Conservation (phyloP, 2,329 filamentous ascomycete genomes). For the Tolypocladium nubicola region DNA sequence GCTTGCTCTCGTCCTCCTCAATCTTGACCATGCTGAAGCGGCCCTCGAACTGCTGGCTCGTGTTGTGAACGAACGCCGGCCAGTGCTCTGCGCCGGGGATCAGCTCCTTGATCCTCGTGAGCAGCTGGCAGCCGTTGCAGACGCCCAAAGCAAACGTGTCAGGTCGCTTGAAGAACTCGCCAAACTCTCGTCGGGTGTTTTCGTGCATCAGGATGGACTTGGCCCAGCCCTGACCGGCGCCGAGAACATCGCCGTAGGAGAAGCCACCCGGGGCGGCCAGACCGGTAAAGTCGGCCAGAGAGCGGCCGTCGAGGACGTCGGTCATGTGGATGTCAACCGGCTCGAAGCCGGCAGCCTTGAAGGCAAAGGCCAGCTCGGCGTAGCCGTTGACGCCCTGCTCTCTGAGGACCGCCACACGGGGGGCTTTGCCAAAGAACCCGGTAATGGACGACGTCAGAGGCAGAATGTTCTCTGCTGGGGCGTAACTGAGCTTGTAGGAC, state of each 20-base stretch:
- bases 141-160: constrained; percentile 92
- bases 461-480: constrained; percentile 66
- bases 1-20: constrained; percentile 43
- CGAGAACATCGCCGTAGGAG: constrained; percentile 77
- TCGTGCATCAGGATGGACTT: constrained; percentile 84
- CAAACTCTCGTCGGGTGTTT: constrained; percentile 65
- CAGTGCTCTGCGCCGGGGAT: constrained; percentile 78
- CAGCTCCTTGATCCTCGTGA: constrained; percentile 65
- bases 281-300: constrained; percentile 73
- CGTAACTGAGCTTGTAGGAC: constrained; percentile 71
- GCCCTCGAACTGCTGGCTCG: constrained; percentile 81
- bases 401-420: constrained; percentile 81
- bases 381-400: constrained; percentile 95
- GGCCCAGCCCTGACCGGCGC: constrained; percentile 94
- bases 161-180: constrained; percentile 72
- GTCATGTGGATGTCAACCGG: constrained; percentile 96
- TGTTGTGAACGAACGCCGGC: constrained; percentile 81
- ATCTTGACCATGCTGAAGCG: constrained; percentile 76
- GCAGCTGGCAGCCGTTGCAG: constrained; percentile 96
- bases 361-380: constrained; percentile 96
- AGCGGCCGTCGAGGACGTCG: constrained; percentile 71
- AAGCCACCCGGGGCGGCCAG: constrained; percentile 95
- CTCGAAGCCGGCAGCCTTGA: constrained; percentile 82
- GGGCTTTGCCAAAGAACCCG: constrained; percentile 44
- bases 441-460: constrained; percentile 41